Evolutionary conservation across 2,329 filamentous ascomycete genomes (phyloP), one percentile per base, ranked within the genome.

Genomic region (Botrytis fabae): DNA sequence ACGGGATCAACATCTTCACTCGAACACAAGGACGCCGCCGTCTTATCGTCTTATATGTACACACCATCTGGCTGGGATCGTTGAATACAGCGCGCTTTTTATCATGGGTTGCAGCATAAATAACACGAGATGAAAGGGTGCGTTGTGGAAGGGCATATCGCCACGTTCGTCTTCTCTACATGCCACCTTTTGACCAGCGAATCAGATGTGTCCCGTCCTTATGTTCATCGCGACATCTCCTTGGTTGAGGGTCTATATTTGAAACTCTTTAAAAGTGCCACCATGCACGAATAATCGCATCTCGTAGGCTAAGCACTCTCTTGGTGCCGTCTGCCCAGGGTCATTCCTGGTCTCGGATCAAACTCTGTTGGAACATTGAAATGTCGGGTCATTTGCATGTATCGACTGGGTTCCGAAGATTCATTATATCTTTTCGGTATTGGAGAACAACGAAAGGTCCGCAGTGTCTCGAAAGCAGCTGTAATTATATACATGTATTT

Each of bases 91-190:
- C 32, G 42, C 35, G 35, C 48, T 32, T 16, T 10, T 57, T 42
- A 8, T 32, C 25, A 68, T 25, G 46, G 64, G 48, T 65, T 54
- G 42, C 48, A 42, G 65, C 65, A 68, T 68, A 32, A 57, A 68
- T 57, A 9, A 57, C 48, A 57, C 64, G 64, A 66, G 64, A 68
- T 68, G 46, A 68, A 65, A 68, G 48, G 48, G 42, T 68, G 38
- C 25, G 18, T 57, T 9, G 64, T 57, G 48, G 35, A 68, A 68
- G 35, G 42, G 42, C 16, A 42, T 68, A 42, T 42, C 48, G 64
- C 64, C 46, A 68, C 46, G 16, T 42, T 68, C 64, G 32, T 68
- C 35, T 68, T 57, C 48, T 57, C 6, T 68, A 28, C 2, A 48
- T 48, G 28, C 25, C 40, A 64, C 14, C 28, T 48, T 35, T 40